Evolutionary conservation across 306 rosid genomes (phyloP).

Genomic region (Dalbergia oliveri): DNA sequence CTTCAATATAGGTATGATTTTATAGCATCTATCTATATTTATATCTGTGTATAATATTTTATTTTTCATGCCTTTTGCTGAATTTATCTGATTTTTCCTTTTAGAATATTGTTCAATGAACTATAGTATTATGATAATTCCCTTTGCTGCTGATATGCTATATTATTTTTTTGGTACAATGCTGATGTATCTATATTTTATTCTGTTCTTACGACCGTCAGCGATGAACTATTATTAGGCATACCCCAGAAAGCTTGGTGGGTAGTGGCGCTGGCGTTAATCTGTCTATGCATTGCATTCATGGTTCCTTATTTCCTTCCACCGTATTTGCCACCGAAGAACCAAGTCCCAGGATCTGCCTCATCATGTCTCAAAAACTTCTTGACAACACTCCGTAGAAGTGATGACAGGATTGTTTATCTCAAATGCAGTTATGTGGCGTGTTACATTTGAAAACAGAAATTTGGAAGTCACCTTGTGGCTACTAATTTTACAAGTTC

Average conservation of each 20-base stretch:
- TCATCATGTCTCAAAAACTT: slow-evolving; percentile 57
- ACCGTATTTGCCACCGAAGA: slow-evolving; percentile 58
- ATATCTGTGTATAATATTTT: too few relatives aligned
- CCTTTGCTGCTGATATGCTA: not conserved
- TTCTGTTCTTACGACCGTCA: slow-evolving; percentile 59
- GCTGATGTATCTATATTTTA: not conserved
- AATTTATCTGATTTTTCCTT: too few relatives aligned
- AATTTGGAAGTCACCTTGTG: slow-evolving; percentile 23
- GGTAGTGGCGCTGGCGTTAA: slow-evolving; percentile 67
- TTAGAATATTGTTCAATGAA: too few relatives aligned
- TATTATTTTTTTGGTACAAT: too few relatives aligned
- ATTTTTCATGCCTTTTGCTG: too few relatives aligned
- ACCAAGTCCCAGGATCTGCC: slow-evolving; percentile 38
- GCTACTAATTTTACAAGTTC: slow-evolving; percentile 1
- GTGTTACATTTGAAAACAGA: slow-evolving; percentile 18
- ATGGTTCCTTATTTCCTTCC: slow-evolving; percentile 66
- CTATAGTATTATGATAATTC: too few relatives aligned
- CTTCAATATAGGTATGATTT: slow-evolving; percentile 79
- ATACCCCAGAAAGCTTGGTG: slow-evolving; percentile 87
- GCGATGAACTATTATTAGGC: slow-evolving; percentile 81
- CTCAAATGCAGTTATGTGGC: not conserved
- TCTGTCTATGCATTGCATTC: slow-evolving; percentile 74
- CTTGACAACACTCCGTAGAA: slow-evolving; percentile 40
- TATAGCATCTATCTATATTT: not conserved
- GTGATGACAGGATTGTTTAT: not conserved